Percentiles rank a stretch among this genome's conserved stretches.
Evolutionary conservation across 2,329 filamentous ascomycete species (phyloP).

Genomic region (Aspergillus texensis): DNA sequence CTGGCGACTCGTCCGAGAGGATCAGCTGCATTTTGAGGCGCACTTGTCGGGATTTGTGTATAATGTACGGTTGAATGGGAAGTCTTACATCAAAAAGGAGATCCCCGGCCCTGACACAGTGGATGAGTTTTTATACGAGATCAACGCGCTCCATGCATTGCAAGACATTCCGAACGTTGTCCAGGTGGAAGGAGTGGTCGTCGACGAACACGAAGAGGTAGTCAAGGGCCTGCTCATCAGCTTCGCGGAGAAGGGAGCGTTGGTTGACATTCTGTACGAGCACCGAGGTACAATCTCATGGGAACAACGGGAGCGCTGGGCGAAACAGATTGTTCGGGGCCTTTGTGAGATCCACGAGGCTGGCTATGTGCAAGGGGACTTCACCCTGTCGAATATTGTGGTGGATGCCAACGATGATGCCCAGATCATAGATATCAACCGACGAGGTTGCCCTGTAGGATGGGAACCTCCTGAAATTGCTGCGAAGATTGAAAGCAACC

Average conservation of each 20-base stretch:
- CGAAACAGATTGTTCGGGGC: slow-evolving; percentile 84
- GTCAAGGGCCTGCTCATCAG: slow-evolving; percentile 90
- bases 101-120: slow-evolving; percentile 94
- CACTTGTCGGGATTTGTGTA: slow-evolving; percentile 98
- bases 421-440: slow-evolving; percentile 98
- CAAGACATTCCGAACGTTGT: slow-evolving; percentile 76
- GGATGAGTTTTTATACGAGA: slow-evolving; percentile 96
- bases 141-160: slow-evolving; percentile 86
- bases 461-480: slow-evolving; percentile 96
- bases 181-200: slow-evolving; percentile 80
- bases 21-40: slow-evolving; percentile 78
- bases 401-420: slow-evolving; percentile 82
- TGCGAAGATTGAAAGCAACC: slow-evolving; percentile 80
- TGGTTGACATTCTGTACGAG: slow-evolving; percentile 91
- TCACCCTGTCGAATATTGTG: slow-evolving; percentile 96
- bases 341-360: slow-evolving; percentile 92
- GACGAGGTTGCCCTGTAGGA: slow-evolving; percentile 92
- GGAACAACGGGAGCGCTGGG: slow-evolving; percentile 80
- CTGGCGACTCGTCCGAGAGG: slow-evolving; percentile 63
- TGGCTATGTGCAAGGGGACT: slow-evolving; percentile 96
- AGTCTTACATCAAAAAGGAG: slow-evolving; percentile 90
- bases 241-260: slow-evolving; percentile 81
- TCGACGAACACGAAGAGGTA: slow-evolving; percentile 71
- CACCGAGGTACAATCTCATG: slow-evolving; percentile 66
- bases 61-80: slow-evolving; percentile 73